Base-by-base conservation (phyloP, 768 basidiomycete species). In the Boletus rubropictus region DNA sequence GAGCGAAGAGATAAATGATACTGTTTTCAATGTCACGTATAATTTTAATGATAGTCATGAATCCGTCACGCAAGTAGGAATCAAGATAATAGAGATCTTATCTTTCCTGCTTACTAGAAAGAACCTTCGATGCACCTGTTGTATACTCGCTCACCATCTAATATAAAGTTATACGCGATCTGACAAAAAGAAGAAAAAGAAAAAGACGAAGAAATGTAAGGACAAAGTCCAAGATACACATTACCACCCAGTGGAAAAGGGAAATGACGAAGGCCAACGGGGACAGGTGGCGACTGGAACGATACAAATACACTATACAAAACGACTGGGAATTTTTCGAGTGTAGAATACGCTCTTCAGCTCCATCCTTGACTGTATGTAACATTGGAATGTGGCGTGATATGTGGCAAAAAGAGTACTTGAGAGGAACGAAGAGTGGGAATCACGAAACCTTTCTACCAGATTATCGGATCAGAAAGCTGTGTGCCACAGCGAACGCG, bases 401-500 rank as follows among this genome's bases (percentile, higher is more conserved):
- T 25, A 18, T 35, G 14, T 3, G 25, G 43, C 9, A 25, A 44
- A 39, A 36, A 36, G 15, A n/a, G n/a, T n/a, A n/a, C n/a, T n/a
- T n/a, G 15, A 17, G 6, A 40, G n/a, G n/a, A 18, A 18, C 14
- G 17, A 3, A 25, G n/a, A 7, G 14, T 11, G 5, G 10, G 3
- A 12, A 27, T 27, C 40, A 24, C 17, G 20, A 17, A 20, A 32
- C 28, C 15, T 10, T 15, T 41, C 71, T 63, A 84, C 44, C 77
- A 72, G 57, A 88, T 72, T 58, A 89, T 48, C 82, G 78, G 57
- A 90, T 89, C 60, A 84, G 71, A 65, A 83, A 82, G 60, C 82
- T 88, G 50, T 84, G 81, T n/a, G 78, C 59, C 17, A 90, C 74
- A 4, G 83, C 79, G 12, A 83, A 44, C 21, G 69, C 76, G 56